A percentile compares a stretch with the other conserved stretches of the same genome.
Conservation (phyloP, 225 moss, liverwort and hornwort genomes). For the Physcomitrium patens region DNA sequence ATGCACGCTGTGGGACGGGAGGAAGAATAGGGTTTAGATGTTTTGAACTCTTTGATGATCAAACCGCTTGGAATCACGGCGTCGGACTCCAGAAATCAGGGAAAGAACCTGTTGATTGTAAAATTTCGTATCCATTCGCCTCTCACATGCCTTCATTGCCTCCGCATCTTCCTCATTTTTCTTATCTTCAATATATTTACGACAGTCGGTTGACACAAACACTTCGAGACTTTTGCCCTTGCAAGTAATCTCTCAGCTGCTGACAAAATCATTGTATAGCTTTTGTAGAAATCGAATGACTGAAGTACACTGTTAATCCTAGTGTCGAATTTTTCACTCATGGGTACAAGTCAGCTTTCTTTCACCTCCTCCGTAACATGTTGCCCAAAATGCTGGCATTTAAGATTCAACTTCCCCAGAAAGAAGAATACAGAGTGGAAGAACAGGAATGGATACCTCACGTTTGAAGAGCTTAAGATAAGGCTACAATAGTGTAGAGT, state of each 20-base stretch:
- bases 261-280: background rate
- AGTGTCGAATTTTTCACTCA: background rate
- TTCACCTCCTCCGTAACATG: background rate
- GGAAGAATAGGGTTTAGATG: background rate
- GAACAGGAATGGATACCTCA: constrained; percentile 32
- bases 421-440: constrained; percentile 34
- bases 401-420: constrained; percentile 24
- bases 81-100: constrained; percentile 35
- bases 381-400: constrained; percentile 11
- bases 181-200: background rate
- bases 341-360: background rate
- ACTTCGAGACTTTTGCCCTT: background rate
- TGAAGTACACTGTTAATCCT: background rate
- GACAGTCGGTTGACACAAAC: background rate
- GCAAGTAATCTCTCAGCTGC: background rate
- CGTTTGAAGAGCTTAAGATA: constrained; percentile 29
- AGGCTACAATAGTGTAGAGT: constrained; percentile 31
- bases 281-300: background rate
- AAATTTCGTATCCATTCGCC: constrained; percentile 34
- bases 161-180: background rate
- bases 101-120: background rate
- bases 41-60: background rate
- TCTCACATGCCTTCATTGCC: background rate
- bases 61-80: constrained; percentile 40
- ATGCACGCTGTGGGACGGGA: background rate